Evolutionary conservation across 2,329 filamentous ascomycete species (phyloP).

Genomic region (Fusarium bactridioides): DNA sequence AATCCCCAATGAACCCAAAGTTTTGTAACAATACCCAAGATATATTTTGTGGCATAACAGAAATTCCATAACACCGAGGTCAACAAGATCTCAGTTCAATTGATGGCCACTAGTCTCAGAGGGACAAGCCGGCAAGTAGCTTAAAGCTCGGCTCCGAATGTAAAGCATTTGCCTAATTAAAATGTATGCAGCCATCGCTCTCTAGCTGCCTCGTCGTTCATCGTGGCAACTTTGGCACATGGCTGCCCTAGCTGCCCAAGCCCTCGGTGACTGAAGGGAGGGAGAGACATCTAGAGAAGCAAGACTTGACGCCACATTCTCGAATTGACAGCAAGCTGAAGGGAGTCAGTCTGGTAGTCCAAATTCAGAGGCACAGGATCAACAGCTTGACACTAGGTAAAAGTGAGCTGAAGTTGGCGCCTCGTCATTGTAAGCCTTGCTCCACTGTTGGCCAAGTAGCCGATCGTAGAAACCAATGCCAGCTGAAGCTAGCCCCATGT

Average conservation of each 20-base stretch:
- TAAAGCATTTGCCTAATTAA: not conserved
- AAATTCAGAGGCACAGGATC: not conserved
- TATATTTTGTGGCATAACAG: not conserved
- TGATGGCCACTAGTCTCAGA: not conserved
- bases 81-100: not conserved
- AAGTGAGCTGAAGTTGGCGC: not conserved
- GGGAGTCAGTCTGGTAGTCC: constrained; percentile 21
- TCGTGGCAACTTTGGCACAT: constrained; percentile 7
- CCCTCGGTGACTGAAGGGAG: constrained; percentile 25
- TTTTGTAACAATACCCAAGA: not conserved
- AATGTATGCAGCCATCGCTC: not conserved
- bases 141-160: not conserved
- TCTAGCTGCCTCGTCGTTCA: not conserved
- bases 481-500: not conserved
- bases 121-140: not conserved
- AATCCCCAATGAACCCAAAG: not conserved
- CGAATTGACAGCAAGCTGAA: not conserved
- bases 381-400: not conserved
- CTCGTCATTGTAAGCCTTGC: not conserved
- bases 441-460: not conserved
- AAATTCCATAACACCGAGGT: not conserved
- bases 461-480: not conserved
- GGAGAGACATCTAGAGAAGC: constrained; percentile 14
- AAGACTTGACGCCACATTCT: constrained; percentile 13
- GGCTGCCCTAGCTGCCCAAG: constrained; percentile 10